phyloP scores from a whole-genome alignment of 495 filamentous ascomycete genomes.

The Xylaria bambusicola region DNA sequence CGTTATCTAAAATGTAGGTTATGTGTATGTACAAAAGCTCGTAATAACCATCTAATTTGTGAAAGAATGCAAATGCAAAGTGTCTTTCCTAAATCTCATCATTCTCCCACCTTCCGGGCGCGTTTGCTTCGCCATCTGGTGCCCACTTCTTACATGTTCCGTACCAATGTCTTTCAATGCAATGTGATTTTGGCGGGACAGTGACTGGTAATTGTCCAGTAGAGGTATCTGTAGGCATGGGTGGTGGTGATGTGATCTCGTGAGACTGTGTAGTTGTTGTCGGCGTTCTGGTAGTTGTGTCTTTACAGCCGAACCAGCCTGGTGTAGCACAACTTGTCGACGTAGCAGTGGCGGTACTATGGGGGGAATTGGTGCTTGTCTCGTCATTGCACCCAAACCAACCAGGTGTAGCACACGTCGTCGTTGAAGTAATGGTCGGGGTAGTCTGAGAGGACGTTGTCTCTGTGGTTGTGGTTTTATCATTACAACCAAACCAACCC shows the following conservation, averaged over 20 bases:
- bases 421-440: slow-evolving; percentile 48
- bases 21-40: slow-evolving; percentile 10
- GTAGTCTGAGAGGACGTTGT: slow-evolving; percentile 37
- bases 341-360: slow-evolving; percentile 48
- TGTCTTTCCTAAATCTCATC: slow-evolving; percentile 30
- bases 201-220: slow-evolving; percentile 21
- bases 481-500: slow-evolving; percentile 72
- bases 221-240: slow-evolving; percentile 28
- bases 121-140: neutral
- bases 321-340: slow-evolving; percentile 60
- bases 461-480: slow-evolving; percentile 53
- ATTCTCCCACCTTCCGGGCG: slow-evolving; percentile 19
- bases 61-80: neutral
- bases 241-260: slow-evolving; percentile 39
- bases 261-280: slow-evolving; percentile 32
- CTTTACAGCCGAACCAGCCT: slow-evolving; percentile 62
- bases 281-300: slow-evolving; percentile 42
- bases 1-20: slow-evolving; percentile 12
- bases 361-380: slow-evolving; percentile 41
- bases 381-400: slow-evolving; percentile 63
- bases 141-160: slow-evolving; percentile 47
- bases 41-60: slow-evolving; percentile 1
- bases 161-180: slow-evolving; percentile 42
- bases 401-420: slow-evolving; percentile 61
- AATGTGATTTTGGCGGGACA: slow-evolving; percentile 32